Evolutionary conservation across 202 grass and related monocot species (phyloP), one percentile per base, ranked within the genome.

Genomic region (Schoenoplectus triqueter): DNA sequence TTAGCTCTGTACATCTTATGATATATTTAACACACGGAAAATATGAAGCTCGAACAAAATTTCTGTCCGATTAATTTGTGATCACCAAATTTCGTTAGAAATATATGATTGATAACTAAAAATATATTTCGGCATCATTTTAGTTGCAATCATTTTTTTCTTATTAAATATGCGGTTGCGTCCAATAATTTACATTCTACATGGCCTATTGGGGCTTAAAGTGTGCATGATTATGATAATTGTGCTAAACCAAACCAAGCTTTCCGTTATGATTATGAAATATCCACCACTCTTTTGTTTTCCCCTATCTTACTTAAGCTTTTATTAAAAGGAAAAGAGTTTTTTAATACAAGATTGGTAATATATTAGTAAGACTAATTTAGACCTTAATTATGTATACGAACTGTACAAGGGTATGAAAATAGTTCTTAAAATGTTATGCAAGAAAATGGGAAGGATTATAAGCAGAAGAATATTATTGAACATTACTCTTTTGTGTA

Each of bases 31-130:
- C 3, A 54, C 9, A 54, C 31, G 50, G 18, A 55, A 55, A 75
- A 15, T 21, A 14, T 75, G n/a, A 55, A 14, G 50, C 10, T 41
- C 69, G 20, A 48, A 49, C n/a, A 74, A 52, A 54, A 7, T 39
- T 56, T 56, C 20, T 10, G 10, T 56, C 11, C 22, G 3, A 31
- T 31, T 31, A 31, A 20, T 39, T 76, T 55, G 21, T 48, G 22
- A 46, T 40, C 10, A 73, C 45, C 69, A 49, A 75, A 75, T 13
- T 73, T 7, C 9, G 48, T 31, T 75, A 75, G 49, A 75, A 54
- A 54, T 75, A 50, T 46, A 69, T 19, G 15, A 52, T 74, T 74
- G 18, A 20, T 31, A 22, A 40, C 19, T 57, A 42, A 59, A 65
- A 22, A 10, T 39, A 59, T 41, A 77, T 5, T 1, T 20, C 10